phyloP scores from a whole-genome alignment of 768 basidiomycete species.

The Mycena belliarum region DNA sequence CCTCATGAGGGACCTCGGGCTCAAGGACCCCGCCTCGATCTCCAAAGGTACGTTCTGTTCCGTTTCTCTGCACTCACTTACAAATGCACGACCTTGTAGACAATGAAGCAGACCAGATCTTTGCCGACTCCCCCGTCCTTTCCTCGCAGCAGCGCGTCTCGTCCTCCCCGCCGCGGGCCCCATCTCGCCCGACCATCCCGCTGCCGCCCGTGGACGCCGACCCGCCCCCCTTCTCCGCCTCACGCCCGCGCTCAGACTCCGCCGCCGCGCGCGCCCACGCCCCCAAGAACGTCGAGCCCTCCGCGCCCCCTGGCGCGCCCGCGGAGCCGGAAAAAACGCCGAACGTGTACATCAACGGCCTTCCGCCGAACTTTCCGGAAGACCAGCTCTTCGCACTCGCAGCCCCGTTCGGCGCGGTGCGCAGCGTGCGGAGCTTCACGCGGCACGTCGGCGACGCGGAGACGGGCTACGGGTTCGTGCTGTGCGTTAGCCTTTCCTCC shows the following conservation, averaged over 20 bases:
- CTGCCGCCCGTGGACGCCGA: constrained; percentile 12
- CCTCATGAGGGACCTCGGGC: neutral
- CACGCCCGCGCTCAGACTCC: neutral
- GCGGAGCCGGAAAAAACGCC: constrained; percentile 49
- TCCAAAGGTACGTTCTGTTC: constrained; percentile 1
- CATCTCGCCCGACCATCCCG: constrained; percentile 11
- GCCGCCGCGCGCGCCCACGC: too few relatives aligned
- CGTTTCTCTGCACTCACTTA: too few relatives aligned
- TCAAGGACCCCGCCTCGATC: neutral
- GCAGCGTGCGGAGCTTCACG: constrained; percentile 84
- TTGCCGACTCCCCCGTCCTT: constrained; percentile 5
- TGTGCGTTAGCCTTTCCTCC: too few relatives aligned
- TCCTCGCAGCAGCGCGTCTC: neutral
- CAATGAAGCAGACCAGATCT: constrained; percentile 11
- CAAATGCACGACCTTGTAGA: neutral
- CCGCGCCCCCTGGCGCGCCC: neutral
- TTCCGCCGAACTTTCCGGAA: constrained; percentile 81
- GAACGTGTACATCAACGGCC: constrained; percentile 87
- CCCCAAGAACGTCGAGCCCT: neutral
- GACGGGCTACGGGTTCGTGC: constrained; percentile 41
- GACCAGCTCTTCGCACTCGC: constrained; percentile 75
- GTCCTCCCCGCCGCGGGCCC: constrained; percentile 9
- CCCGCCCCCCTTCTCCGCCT: neutral
- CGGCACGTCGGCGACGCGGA: constrained; percentile 75
- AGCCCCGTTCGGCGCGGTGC: constrained; percentile 68